Base-by-base conservation (phyloP, 148 eudicot species). In the Rhododendron molle region DNA sequence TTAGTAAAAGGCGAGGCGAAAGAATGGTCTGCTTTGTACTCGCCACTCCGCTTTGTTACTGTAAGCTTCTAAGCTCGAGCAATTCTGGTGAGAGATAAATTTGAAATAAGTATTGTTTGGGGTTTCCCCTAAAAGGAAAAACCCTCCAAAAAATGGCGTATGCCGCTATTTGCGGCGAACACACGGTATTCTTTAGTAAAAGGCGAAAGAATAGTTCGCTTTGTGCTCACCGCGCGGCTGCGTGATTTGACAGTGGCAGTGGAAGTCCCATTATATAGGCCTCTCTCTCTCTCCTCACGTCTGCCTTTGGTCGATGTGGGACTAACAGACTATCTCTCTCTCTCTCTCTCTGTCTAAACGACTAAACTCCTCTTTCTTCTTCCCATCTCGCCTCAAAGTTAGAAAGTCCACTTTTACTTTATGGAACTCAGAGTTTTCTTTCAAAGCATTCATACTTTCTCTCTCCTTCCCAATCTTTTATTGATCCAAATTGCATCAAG, bases 121-220 rank as follows among this genome's bases (percentile, higher is more conserved):
- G 56, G 18, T 15, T 15, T 52, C 56, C 3, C 56, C 56, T 52
- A 3, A 13, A 3, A 2, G 56, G 60, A 54, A 23, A 58, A 58
- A 71, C 83, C 80, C 74, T 80, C 56, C 83, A 80, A 85, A 85
- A 85, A 78, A 56, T 11, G 76, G 86, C 83, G 76, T 86, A 86
- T 86, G 82, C 85, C 78, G 38, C 76, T 82, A 18, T 15, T 44
- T 82, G 85, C 82, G 34, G 7, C 83, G 81, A 62, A 5, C 85
- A 83, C 88, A 86, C 77, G 83, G 88, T 83, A 86, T 83, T 86
- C 85, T 86, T 83, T 86, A 87, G 89, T 84, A 87, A 84, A 83
- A 83, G 88, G 83, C 88, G 86, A 87, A 87, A 87, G 86, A 87
- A 83, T 78, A 87, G 80, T 87, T 87, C 87, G 87, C 84, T 85